A percentile compares a stretch with the other conserved stretches of the same genome.
Conservation (phyloP, 768 basidiomycete genomes). For the Plicaturopsis crispa region DNA sequence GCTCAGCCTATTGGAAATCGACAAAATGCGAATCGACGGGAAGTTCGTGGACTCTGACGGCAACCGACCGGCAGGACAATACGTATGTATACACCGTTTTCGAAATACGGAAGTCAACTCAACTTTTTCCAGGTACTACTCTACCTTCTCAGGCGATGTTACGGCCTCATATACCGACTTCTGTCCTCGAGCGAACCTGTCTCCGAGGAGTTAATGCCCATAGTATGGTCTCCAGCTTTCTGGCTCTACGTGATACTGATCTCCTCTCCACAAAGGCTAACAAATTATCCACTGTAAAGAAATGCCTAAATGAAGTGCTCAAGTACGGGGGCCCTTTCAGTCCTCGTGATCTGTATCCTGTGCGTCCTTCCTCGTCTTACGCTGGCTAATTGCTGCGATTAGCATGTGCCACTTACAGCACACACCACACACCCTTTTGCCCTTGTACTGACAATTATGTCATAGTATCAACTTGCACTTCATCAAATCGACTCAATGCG, state of each 20-base stretch:
- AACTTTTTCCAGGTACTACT: constrained; percentile 62
- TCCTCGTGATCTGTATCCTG: constrained; percentile 89
- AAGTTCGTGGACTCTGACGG: constrained; percentile 96
- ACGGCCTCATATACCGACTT: constrained; percentile 90
- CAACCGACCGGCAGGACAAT: constrained; percentile 89
- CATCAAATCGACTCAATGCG: constrained; percentile 94
- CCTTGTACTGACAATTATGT: constrained; percentile 5
- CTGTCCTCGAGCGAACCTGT: constrained; percentile 95
- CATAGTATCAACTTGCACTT: constrained; percentile 85
- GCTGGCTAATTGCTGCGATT: background rate
- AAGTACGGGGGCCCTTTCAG: constrained; percentile 94
- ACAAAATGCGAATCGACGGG: constrained; percentile 94
- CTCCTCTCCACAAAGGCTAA: constrained; percentile 59
- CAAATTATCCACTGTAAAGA: constrained; percentile 94
- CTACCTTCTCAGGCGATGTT: constrained; percentile 89
- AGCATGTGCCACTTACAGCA: background rate
- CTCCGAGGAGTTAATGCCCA: constrained; percentile 95
- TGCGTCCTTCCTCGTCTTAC: constrained; percentile 28
- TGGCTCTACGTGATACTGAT: background rate
- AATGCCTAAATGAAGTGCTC: constrained; percentile 91
- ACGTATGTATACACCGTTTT: constrained; percentile 42
- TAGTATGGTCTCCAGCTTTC: constrained; percentile 42
- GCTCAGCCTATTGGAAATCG: constrained; percentile 88
- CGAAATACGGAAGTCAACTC: background rate
- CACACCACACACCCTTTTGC: constrained; percentile 1